These are phyloP conservation scores for Tolypocladium guangdongense DNA, from an alignment of 2,329 filamentous ascomycete genomes.

Conservation along the genomic window DNA sequence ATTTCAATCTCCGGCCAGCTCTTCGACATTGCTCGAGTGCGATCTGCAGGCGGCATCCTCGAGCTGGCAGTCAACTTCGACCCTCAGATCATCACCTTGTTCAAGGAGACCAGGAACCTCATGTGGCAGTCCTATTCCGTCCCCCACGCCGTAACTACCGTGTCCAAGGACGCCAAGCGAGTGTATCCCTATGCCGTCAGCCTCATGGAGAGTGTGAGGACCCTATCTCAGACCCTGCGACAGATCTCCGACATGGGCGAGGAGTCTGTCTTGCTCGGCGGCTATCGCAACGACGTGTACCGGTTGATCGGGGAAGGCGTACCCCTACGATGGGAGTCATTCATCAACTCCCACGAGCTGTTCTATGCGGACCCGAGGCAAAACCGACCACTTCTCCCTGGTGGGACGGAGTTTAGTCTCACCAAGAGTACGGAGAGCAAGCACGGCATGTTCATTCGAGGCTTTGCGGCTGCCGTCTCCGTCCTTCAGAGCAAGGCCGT, in stretches of 20 bases:
- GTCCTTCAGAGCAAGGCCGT: slow-evolving; percentile 80
- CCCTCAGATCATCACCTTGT: slow-evolving; percentile 89
- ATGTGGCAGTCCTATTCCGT: slow-evolving; percentile 92
- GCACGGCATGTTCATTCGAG: slow-evolving; percentile 91
- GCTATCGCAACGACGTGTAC: slow-evolving; percentile 87
- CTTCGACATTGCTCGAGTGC: slow-evolving; percentile 79
- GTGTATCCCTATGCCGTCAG: slow-evolving; percentile 98
- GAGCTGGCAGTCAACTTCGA: slow-evolving; percentile 96
- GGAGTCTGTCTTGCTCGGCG: slow-evolving; percentile 76
- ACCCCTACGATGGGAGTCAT: slow-evolving; percentile 91
- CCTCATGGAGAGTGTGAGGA: slow-evolving; percentile 97
- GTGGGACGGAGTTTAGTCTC: slow-evolving; percentile 28
- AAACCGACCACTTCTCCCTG: slow-evolving; percentile 32
- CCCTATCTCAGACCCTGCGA: slow-evolving; percentile 76
- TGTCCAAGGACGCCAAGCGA: slow-evolving; percentile 96
- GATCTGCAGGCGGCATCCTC: slow-evolving; percentile 79
- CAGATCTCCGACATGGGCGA: slow-evolving; percentile 78
- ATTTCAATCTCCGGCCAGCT: slow-evolving; percentile 86
- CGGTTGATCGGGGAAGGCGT: slow-evolving; percentile 75
- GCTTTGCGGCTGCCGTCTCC: slow-evolving; percentile 80
- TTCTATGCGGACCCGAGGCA: slow-evolving; percentile 44
- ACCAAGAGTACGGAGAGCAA: slow-evolving; percentile 66
- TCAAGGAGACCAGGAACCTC: slow-evolving; percentile 96
- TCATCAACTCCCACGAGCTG: slow-evolving; percentile 92
- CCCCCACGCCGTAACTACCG: slow-evolving; percentile 86